These are phyloP conservation scores for Solanum hybrid DNA, from an alignment of 305 asterid genomes.

Conservation along the genomic window DNA sequence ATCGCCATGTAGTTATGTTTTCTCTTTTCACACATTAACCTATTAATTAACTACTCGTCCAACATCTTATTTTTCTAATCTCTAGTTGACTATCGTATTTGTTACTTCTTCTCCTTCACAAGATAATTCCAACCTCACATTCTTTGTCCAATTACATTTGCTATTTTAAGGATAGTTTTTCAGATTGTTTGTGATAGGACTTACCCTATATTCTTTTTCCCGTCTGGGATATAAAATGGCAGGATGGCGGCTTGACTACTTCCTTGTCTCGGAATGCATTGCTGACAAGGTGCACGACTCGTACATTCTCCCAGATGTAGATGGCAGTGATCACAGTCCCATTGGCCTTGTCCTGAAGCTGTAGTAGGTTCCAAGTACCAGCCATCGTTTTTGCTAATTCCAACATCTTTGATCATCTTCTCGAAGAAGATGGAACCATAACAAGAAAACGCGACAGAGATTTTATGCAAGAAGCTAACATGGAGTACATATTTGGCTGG, in stretches of 20 bases:
- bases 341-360: slow-evolving; percentile 72
- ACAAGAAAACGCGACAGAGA: not conserved
- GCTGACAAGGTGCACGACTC: slow-evolving; percentile 71
- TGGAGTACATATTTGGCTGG: not conserved
- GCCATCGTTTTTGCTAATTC: not conserved
- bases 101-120: not conserved
- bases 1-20: not conserved
- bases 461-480: not conserved
- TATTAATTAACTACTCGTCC: not conserved
- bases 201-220: not conserved
- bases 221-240: not conserved
- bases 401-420: not conserved
- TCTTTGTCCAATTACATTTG: not conserved
- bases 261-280: slow-evolving; percentile 70
- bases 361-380: slow-evolving; percentile 30
- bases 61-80: not conserved
- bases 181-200: not conserved
- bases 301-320: slow-evolving; percentile 73
- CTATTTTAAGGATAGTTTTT: not conserved
- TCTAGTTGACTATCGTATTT: not conserved
- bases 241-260: slow-evolving; percentile 97
- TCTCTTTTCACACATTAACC: not conserved
- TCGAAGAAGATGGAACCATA: not conserved
- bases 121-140: not conserved
- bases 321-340: slow-evolving; percentile 88